Evolutionary conservation across 176 grass and related monocot genomes (phyloP), one percentile per base, ranked within the genome.

Genomic region (Ananas comosus): DNA sequence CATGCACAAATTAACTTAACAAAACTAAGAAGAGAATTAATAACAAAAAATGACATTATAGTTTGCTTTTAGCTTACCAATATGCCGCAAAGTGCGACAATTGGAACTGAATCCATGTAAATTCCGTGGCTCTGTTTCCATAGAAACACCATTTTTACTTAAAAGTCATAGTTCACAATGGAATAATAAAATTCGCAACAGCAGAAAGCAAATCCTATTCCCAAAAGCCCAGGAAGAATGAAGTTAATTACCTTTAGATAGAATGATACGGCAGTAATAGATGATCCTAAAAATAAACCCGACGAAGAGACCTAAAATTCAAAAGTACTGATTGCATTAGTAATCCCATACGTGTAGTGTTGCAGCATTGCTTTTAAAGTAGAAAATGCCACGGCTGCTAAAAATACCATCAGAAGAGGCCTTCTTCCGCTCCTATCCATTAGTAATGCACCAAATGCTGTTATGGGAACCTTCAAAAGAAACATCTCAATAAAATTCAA

Each of bases 371-470:
- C 9, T 51, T n/a, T 19, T 7, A 10, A 22, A 47, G 13, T 3
- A 8, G 10, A 23, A 70, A 59, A 10, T 57, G 2, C 51, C 11
- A 70, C 24, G 42, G 25, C 51, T 4, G 2, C 53, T 64, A 51
- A 59, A 14, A 19, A 2, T 72, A 89, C 86, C 79, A 89, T 68
- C 49, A 89, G 56, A 23, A 89, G 75, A 58, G 82, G 78, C 49
- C 68, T 82, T 69, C 86, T 89, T 24, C 86, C 86, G 69, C 82
- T 79, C 58, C 48, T 82, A 50, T 85, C 86, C 82, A 85, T 85
- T 63, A 85, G 67, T 69, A 89, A 47, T 14, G 75, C 82, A 48
- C 78, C 82, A 48, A 89, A 58, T 25, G 76, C 16, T 66, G 86
- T 89, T 65, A 85, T 49, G 13, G 82, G 78, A 13, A 71, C 71